Percentiles rank a stretch among this genome's conserved stretches.
These are phyloP conservation scores for Trichophyton mentagrophytes DNA, from an alignment of 2,329 filamentous ascomycete species.

Conservation along the genomic window DNA sequence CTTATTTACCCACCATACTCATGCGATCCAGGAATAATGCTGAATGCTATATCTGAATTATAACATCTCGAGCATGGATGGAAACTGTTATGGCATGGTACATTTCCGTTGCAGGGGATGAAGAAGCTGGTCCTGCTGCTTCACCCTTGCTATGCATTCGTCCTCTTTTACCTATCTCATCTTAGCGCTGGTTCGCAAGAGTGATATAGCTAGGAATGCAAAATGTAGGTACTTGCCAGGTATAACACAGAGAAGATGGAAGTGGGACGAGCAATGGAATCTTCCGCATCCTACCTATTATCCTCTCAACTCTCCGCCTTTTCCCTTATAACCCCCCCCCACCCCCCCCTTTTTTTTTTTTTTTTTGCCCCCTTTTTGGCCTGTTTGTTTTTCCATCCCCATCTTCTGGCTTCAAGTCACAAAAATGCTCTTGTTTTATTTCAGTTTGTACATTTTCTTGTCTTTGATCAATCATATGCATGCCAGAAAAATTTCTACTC, in stretches of 20 bases:
- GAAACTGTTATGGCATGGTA: not conserved
- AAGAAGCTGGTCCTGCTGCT: not conserved
- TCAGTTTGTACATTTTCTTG: not conserved
- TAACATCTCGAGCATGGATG: not conserved
- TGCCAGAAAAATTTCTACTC: not conserved
- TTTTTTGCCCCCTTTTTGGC: not conserved
- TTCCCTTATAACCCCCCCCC: not conserved
- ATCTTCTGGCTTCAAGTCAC: not conserved
- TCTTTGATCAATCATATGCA: not conserved
- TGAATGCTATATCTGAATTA: not conserved
- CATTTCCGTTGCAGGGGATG: not conserved
- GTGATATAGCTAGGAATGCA: not conserved
- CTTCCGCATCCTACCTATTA: not conserved
- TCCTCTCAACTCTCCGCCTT: not conserved
- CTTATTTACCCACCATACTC: not conserved
- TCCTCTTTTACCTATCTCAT: not conserved
- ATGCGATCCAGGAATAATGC: not conserved
- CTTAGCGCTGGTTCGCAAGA: not conserved
- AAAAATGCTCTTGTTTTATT: not conserved
- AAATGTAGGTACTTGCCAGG: not conserved
- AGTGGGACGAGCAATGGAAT: not conserved
- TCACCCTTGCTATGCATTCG: not conserved
- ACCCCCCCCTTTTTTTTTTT: not conserved
- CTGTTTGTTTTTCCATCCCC: not conserved
- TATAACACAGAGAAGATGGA: not conserved